Evolutionary conservation across 768 basidiomycete species (phyloP).

Genomic region (Aureoboletus auriporus): DNA sequence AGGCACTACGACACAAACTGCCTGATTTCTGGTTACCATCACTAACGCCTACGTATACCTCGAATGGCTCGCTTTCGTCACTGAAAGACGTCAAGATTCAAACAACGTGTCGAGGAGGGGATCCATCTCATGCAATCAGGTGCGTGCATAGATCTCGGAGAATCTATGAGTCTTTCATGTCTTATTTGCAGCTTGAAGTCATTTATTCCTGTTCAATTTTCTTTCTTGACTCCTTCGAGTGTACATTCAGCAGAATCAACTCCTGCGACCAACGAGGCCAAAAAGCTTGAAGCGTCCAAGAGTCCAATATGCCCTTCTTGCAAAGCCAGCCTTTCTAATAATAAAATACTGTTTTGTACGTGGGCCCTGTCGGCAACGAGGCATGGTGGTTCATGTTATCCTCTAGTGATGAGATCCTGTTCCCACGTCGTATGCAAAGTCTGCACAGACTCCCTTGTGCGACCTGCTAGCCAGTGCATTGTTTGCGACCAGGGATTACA

Average conservation of each 20-base stretch:
- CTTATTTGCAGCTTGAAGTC: constrained; percentile 62
- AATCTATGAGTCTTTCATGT: constrained; percentile 1
- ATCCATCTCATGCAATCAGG: constrained; percentile 74
- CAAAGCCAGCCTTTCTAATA: constrained; percentile 82
- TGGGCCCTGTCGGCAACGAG: constrained; percentile 5
- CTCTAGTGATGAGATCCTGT: constrained; percentile 76
- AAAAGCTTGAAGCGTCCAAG: constrained; percentile 48
- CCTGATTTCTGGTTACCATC: constrained; percentile 98
- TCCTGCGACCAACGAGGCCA: constrained; percentile 32
- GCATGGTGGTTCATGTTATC: background rate
- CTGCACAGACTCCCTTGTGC: constrained; percentile 85
- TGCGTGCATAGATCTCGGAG: constrained; percentile 33
- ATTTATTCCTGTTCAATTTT: constrained; percentile 78
- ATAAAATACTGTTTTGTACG: constrained; percentile 64
- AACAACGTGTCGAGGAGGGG: constrained; percentile 83
- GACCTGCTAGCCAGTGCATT: constrained; percentile 75
- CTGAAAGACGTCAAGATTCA: constrained; percentile 81
- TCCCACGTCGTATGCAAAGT: constrained; percentile 90
- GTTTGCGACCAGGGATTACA: constrained; percentile 70
- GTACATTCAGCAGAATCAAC: constrained; percentile 38
- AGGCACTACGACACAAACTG: constrained; percentile 80
- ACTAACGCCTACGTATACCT: constrained; percentile 76
- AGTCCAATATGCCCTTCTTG: constrained; percentile 85
- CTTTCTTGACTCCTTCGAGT: constrained; percentile 40
- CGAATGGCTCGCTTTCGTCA: constrained; percentile 58